Conservation (phyloP, 2,329 filamentous ascomycete genomes). For the Hymenoscyphus occultus region DNA sequence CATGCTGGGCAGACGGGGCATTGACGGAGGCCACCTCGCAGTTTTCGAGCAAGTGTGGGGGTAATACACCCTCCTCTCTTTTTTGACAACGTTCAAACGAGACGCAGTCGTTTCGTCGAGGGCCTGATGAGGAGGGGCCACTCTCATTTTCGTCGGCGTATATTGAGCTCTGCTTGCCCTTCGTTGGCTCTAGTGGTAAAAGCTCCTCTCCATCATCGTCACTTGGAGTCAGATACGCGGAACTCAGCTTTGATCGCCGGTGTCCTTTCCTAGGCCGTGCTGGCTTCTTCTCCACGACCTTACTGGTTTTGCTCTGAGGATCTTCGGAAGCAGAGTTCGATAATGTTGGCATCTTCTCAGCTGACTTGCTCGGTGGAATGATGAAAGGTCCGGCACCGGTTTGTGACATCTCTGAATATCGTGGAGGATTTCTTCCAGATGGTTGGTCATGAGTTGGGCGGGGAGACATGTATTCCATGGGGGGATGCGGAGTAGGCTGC, state of each 20-base stretch:
- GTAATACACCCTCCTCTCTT: not conserved
- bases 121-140: not conserved
- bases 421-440: not conserved
- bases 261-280: slow-evolving; percentile 1
- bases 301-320: no score
- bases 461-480: slow-evolving; percentile 9
- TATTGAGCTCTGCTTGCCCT: not conserved
- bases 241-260: slow-evolving; percentile 10
- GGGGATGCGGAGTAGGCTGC: slow-evolving; percentile 7
- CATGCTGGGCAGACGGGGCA: not conserved
- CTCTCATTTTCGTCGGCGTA: not conserved
- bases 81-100: not conserved
- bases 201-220: slow-evolving; percentile 13
- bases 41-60: not conserved
- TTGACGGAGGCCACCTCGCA: not conserved
- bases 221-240: slow-evolving; percentile 3
- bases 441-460: not conserved
- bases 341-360: not conserved
- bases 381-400: not conserved
- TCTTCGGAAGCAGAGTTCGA: no score
- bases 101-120: no score
- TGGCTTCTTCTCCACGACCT: not conserved
- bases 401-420: not conserved
- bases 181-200: not conserved
- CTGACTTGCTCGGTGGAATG: not conserved